These are phyloP conservation scores for Dendrothele bispora DNA, from an alignment of 768 basidiomycete genomes.

Conservation along the genomic window DNA sequence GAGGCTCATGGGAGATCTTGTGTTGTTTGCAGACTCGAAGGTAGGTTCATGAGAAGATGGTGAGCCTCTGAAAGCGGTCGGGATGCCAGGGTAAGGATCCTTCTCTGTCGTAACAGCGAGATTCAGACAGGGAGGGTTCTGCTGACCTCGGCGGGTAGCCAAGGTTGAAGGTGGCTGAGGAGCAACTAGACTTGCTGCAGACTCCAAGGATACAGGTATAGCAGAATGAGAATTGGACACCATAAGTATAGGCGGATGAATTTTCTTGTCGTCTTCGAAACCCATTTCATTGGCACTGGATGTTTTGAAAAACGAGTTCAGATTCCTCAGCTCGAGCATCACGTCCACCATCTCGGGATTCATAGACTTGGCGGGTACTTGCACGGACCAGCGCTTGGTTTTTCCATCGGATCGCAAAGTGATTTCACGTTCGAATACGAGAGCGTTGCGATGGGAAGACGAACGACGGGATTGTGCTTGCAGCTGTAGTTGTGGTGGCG, in stretches of 20 bases:
- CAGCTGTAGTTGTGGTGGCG: slow-evolving; percentile 3
- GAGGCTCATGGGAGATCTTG: slow-evolving; percentile 31
- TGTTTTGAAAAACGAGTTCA: slow-evolving; percentile 40
- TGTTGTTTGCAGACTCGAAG: slow-evolving; percentile 24
- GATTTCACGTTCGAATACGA: slow-evolving; percentile 36
- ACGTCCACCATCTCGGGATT: slow-evolving; percentile 39
- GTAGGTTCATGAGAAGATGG: slow-evolving; percentile 37
- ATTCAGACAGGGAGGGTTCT: slow-evolving; percentile 22
- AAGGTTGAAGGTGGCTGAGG: slow-evolving; percentile 21
- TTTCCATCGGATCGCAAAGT: slow-evolving; percentile 26
- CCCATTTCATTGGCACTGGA: slow-evolving; percentile 17
- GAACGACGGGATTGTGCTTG: slow-evolving; percentile 12
- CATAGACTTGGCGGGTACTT: slow-evolving; percentile 32
- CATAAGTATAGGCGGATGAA: slow-evolving; percentile 36
- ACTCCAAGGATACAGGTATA: slow-evolving; percentile 35
- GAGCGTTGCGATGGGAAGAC: slow-evolving; percentile 23
- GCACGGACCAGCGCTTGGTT: slow-evolving; percentile 30
- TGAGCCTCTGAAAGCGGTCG: slow-evolving; percentile 43
- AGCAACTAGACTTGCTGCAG: slow-evolving; percentile 23
- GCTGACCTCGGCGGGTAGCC: slow-evolving; percentile 39
- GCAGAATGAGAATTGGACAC: slow-evolving; percentile 43
- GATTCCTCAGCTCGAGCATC: slow-evolving; percentile 37
- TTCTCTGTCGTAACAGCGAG: slow-evolving; percentile 14
- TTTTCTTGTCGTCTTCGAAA: slow-evolving; percentile 15
- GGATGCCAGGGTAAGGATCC: slow-evolving; percentile 37